Evolutionary conservation across 352 stramenopile species (phyloP).

Genomic region (Globisporangium abappressorium): DNA sequence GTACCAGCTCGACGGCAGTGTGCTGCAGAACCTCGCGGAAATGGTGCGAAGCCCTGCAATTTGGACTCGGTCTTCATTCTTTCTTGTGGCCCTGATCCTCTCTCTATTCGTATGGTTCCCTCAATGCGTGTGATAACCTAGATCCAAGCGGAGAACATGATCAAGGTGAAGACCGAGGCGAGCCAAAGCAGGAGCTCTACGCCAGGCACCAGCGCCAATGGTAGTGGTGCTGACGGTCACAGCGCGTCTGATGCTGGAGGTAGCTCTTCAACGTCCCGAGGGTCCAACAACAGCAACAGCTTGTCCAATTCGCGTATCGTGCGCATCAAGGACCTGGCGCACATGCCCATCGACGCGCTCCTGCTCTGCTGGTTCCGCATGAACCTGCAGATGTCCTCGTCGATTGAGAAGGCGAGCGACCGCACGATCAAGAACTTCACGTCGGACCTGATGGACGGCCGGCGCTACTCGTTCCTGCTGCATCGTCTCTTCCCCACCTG

Average conservation of each 20-base stretch:
- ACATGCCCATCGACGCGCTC: slow-evolving; percentile 73
- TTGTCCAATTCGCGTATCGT: slow-evolving; percentile 24
- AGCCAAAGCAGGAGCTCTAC: not conserved
- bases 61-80: not conserved
- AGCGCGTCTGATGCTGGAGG: not conserved
- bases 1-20: slow-evolving; percentile 64
- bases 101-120: not conserved
- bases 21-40: slow-evolving; percentile 55
- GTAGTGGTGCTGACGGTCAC: not conserved
- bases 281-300: slow-evolving; percentile 10
- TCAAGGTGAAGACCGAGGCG: slow-evolving; percentile 38
- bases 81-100: not conserved
- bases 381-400: slow-evolving; percentile 62
- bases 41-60: slow-evolving; percentile 33
- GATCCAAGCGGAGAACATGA: slow-evolving; percentile 61
- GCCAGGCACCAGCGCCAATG: not conserved
- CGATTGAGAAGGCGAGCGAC: slow-evolving; percentile 60
- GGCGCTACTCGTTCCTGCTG: slow-evolving; percentile 64
- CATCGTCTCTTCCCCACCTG: slow-evolving; percentile 72
- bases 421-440: slow-evolving; percentile 80
- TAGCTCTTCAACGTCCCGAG: not conserved
- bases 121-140: slow-evolving; percentile 7
- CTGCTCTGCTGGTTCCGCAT: slow-evolving; percentile 77
- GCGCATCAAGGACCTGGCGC: slow-evolving; percentile 55
- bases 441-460: slow-evolving; percentile 60